Evolutionary conservation across 139 green algal species (phyloP).

Genomic region (Zygnema circumcarinatum): DNA sequence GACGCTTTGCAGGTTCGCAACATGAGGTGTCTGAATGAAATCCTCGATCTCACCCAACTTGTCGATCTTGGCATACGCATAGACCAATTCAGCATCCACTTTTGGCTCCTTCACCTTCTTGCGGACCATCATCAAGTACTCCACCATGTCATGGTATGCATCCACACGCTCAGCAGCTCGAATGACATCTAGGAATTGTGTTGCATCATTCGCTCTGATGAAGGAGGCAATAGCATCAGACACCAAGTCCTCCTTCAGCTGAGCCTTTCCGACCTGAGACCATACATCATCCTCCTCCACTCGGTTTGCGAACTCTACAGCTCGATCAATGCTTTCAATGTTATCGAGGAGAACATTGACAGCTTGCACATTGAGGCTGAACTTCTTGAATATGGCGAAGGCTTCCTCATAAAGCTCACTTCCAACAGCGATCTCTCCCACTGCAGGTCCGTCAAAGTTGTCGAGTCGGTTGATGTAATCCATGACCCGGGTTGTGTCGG

Average conservation of each 20-base stretch:
- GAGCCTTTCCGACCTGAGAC: slow-evolving; percentile 88
- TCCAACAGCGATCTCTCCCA: slow-evolving; percentile 70
- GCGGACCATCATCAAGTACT: slow-evolving; percentile 97
- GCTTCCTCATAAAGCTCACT: slow-evolving; percentile 89
- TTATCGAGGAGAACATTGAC: slow-evolving; percentile 91
- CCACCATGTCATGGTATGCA: slow-evolving; percentile 87
- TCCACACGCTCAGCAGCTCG: slow-evolving; percentile 53
- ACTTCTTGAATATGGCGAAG: slow-evolving; percentile 99
- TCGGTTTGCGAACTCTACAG: slow-evolving; percentile 55
- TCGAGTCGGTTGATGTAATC: slow-evolving; percentile 97
- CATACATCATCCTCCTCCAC: slow-evolving; percentile 77
- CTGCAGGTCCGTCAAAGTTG: slow-evolving; percentile 92
- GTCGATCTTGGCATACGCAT: slow-evolving; percentile 90
- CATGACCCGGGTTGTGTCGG: slow-evolving; percentile 83
- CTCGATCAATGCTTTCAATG: slow-evolving; percentile 66
- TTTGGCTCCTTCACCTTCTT: slow-evolving; percentile 88
- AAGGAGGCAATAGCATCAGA: slow-evolving; percentile 88
- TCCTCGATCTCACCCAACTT: slow-evolving; percentile 90
- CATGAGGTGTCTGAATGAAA: slow-evolving; percentile 86
- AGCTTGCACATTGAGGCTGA: slow-evolving; percentile 80
- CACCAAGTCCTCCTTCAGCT: slow-evolving; percentile 81
- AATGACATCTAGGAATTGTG: slow-evolving; percentile 80
- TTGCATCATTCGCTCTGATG: slow-evolving; percentile 82
- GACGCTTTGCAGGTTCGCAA: slow-evolving; percentile 74
- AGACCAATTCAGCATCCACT: slow-evolving; percentile 96